Percentiles rank a stretch among this genome's conserved stretches.
phyloP scores from a whole-genome alignment of 2,329 filamentous ascomycete genomes.

The Didymella pinodella region DNA sequence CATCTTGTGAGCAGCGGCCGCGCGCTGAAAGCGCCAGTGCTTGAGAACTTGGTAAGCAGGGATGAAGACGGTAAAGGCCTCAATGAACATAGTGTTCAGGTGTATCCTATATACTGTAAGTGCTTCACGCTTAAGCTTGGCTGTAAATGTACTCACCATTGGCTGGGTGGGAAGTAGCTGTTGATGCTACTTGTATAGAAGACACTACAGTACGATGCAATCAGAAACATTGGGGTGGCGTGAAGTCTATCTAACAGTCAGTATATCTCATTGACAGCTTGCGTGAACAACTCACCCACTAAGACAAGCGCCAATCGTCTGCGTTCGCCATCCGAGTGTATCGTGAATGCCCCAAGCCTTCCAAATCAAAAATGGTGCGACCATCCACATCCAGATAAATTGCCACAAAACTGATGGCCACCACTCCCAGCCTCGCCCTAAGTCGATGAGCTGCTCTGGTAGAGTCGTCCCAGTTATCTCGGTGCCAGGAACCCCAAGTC shows the following conservation, averaged over 20 bases:
- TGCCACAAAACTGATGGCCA: conserved; percentile 32
- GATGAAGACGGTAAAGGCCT: conserved; percentile 28
- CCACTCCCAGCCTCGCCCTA: conserved; percentile 34
- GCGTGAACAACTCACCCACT: conserved; percentile 19
- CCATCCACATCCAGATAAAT: conserved; percentile 32
- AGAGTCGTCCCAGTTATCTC: conserved; percentile 24
- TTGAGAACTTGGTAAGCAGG: conserved; percentile 28
- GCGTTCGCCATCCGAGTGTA: conserved; percentile 30
- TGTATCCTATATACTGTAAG: conserved; percentile 23
- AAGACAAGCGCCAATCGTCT: conserved; percentile 29
- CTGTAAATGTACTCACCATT: conserved; percentile 22
- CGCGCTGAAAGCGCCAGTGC: conserved; percentile 12
- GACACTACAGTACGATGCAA: conserved; percentile 26
- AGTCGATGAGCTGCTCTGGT: conserved; percentile 26
- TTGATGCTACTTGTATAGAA: conserved; percentile 26
- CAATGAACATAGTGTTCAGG: conserved; percentile 29
- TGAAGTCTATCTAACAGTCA: conserved; percentile 23
- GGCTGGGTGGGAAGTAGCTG: conserved; percentile 26
- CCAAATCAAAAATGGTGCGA: conserved; percentile 29
- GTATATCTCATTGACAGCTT: background rate
- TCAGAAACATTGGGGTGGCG: conserved; percentile 33
- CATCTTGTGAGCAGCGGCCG: conserved; percentile 1
- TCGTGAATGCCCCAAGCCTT: conserved; percentile 25
- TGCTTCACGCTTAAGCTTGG: background rate
- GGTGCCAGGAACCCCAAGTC: conserved; percentile 26